These are phyloP conservation scores for Dryadomyces quercus-mongolicae DNA, from an alignment of 2,329 filamentous ascomycete genomes.

Conservation along the genomic window DNA sequence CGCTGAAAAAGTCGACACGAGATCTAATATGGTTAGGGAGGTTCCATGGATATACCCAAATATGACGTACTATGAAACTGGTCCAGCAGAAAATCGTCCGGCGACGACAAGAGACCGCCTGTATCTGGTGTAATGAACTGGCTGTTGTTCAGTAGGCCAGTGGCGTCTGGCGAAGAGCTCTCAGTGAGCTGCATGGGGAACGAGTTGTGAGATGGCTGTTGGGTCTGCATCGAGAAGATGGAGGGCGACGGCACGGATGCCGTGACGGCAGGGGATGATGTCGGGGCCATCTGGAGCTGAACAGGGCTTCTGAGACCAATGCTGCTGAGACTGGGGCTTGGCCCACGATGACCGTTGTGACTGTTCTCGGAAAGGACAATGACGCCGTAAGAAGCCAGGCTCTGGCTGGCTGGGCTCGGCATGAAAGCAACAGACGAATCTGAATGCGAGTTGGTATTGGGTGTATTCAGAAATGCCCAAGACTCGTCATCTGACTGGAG, in stretches of 20 bases:
- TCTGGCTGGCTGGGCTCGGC: conserved; percentile 37
- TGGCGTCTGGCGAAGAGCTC: background rate
- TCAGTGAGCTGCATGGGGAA: conserved; percentile 5
- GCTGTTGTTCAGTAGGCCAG: background rate
- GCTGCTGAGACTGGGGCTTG: conserved; percentile 23
- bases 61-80: conserved; percentile 7
- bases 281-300: conserved; percentile 14
- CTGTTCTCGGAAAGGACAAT: conserved; percentile 20
- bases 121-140: background rate
- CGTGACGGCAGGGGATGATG: conserved; percentile 22
- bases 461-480: conserved; percentile 30
- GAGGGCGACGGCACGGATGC: background rate
- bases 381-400: conserved; percentile 37
- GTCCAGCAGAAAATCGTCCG: conserved; percentile 5
- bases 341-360: conserved; percentile 11
- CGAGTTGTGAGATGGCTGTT: conserved; percentile 2
- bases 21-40: background rate
- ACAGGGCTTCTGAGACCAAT: conserved; percentile 8
- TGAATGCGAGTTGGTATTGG: conserved; percentile 21
- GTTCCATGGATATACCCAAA: background rate
- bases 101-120: background rate
- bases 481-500: conserved; percentile 24
- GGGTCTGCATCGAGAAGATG: background rate
- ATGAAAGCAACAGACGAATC: conserved; percentile 29
- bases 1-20: background rate